phyloP scores from a whole-genome alignment of 2,329 filamentous ascomycete species.

The Beauveria varroae region DNA sequence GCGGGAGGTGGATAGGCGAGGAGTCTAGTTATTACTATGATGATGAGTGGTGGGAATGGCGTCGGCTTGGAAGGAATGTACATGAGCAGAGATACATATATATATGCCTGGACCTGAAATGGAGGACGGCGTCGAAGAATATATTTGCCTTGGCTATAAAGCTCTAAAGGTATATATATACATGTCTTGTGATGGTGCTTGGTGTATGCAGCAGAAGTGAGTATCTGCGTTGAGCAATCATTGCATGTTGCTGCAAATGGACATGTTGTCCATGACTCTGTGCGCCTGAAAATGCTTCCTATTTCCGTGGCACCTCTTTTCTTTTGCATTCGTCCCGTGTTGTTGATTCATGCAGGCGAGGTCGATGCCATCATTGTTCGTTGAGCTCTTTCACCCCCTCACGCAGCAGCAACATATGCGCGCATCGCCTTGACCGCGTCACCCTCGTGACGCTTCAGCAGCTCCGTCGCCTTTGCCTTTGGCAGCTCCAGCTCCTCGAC shows the following conservation, averaged over 20 bases:
- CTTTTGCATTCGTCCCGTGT: neutral
- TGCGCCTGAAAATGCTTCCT: neutral
- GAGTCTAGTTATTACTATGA: neutral
- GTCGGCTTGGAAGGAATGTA: neutral
- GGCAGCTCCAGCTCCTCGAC: constrained; percentile 66
- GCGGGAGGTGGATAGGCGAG: neutral
- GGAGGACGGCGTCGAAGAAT: neutral
- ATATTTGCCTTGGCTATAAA: constrained; percentile 1
- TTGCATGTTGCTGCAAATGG: neutral
- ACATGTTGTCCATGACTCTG: too few relatives aligned
- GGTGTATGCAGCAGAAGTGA: neutral
- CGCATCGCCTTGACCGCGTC: constrained; percentile 60
- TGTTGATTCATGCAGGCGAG: too few relatives aligned
- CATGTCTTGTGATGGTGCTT: neutral
- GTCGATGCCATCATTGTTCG: too few relatives aligned
- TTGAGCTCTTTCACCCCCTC: too few relatives aligned
- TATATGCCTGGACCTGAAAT: neutral
- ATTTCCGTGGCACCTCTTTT: neutral
- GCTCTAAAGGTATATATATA: neutral
- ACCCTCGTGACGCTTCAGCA: constrained; percentile 65
- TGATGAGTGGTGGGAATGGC: neutral
- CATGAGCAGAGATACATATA: neutral
- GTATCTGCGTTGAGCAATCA: neutral
- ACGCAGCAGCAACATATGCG: constrained; percentile 36
- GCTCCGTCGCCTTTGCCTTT: constrained; percentile 65